phyloP scores from a whole-genome alignment of 106 monocot species.

The Dactylorhiza incarnata region DNA sequence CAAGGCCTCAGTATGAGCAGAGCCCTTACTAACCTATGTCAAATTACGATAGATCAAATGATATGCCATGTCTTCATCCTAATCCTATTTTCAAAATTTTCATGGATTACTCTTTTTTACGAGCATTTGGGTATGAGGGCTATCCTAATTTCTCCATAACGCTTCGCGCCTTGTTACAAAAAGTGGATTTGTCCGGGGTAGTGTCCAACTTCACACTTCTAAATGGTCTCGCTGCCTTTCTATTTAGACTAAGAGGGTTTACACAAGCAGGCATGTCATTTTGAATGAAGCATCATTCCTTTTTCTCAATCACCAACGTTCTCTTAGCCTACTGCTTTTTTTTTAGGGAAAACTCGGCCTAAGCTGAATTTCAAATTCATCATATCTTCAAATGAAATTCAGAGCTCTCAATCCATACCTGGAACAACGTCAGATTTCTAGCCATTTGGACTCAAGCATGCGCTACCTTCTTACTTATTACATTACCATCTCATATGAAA shows the following conservation, averaged over 20 bases:
- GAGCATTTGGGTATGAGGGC: background rate
- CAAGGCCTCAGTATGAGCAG: too few species aligned
- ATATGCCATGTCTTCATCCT: background rate
- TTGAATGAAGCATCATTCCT: background rate
- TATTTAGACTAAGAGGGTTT: background rate
- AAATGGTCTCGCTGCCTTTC: background rate
- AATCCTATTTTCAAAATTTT: background rate
- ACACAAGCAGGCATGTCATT: background rate
- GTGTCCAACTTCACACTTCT: conserved; percentile 1
- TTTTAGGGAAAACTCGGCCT: too few species aligned
- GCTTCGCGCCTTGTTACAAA: background rate
- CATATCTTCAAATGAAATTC: too few species aligned
- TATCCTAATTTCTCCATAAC: background rate
- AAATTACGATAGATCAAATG: background rate
- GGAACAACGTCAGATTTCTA: too few species aligned
- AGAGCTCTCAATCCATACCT: too few species aligned
- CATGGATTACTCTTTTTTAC: too few species aligned
- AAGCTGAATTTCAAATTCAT: too few species aligned
- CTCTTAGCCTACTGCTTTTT: background rate
- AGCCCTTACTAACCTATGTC: too few species aligned
- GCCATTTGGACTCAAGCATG: too few species aligned
- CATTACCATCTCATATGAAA: too few species aligned
- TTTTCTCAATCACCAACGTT: background rate
- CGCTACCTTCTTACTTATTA: too few species aligned
- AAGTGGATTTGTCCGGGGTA: background rate